A percentile compares a stretch with the other conserved stretches of the same genome.
phyloP scores from a whole-genome alignment of 441 rosid genomes.

The Eruca vesicaria region DNA sequence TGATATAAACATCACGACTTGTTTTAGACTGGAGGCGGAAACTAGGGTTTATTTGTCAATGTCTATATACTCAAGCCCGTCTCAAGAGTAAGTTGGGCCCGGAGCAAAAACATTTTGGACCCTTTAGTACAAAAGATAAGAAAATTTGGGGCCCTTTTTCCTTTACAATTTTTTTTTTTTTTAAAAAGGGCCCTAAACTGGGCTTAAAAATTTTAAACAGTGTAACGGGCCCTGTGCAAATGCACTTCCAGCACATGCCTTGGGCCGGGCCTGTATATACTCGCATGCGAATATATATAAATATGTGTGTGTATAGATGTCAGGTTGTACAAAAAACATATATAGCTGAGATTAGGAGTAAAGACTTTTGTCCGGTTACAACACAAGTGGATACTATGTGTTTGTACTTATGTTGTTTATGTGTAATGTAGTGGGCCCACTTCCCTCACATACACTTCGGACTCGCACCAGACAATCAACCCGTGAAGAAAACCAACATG shows the following conservation, averaged over 20 bases:
- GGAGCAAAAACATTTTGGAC: too few relatives aligned
- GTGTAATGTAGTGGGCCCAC: slow-evolving; percentile 89
- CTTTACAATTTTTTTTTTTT: too few relatives aligned
- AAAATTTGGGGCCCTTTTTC: too few relatives aligned
- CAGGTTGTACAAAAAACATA: slow-evolving; percentile 4
- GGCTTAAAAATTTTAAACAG: too few relatives aligned
- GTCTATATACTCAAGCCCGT: too few relatives aligned
- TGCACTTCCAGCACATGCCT: too few relatives aligned
- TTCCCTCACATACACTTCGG: slow-evolving; percentile 98
- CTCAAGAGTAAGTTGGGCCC: too few relatives aligned
- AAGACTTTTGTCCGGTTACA: slow-evolving; percentile 31
- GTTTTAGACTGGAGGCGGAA: not conserved
- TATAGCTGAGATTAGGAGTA: slow-evolving; percentile 24
- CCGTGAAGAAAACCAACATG: slow-evolving; percentile 83
- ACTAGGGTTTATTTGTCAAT: slow-evolving; percentile 32
- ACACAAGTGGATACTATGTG: slow-evolving; percentile 38
- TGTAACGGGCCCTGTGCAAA: too few relatives aligned
- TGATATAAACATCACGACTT: slow-evolving; percentile 5
- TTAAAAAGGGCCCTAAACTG: too few relatives aligned
- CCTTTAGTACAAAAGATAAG: too few relatives aligned
- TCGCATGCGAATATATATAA: not conserved
- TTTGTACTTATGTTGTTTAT: slow-evolving; percentile 35
- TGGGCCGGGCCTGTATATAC: not conserved
- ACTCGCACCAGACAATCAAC: slow-evolving; percentile 96
- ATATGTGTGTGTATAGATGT: not conserved